Conservation (phyloP, 805 yeast species). For the Ogataea nitratoaversa region DNA sequence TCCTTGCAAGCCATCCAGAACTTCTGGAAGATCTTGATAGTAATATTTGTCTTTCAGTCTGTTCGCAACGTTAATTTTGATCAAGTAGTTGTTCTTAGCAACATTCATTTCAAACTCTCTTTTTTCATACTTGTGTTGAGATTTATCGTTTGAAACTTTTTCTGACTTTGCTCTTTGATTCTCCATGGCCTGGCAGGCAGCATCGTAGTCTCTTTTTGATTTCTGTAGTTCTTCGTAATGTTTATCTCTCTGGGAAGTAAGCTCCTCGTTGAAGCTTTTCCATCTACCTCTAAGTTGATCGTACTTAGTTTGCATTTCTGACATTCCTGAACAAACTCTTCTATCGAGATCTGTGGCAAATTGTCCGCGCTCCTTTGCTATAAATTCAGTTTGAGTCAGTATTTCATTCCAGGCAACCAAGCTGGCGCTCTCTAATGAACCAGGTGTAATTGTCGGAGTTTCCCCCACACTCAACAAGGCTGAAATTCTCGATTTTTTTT, state of each 20-base stretch:
- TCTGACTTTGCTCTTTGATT: conserved; percentile 70
- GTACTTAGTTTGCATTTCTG: conserved; percentile 48
- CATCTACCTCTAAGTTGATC: conserved; percentile 53
- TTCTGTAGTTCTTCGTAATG: conserved; percentile 55
- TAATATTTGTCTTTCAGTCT: conserved; percentile 88
- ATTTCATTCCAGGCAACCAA: conserved; percentile 89
- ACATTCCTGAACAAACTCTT: conserved; percentile 59
- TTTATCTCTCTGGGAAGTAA: conserved; percentile 43
- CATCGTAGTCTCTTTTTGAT: conserved; percentile 75
- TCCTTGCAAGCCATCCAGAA: conserved; percentile 79
- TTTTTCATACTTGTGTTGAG: conserved; percentile 50
- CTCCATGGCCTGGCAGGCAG: conserved; percentile 77
- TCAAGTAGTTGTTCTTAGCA: conserved; percentile 78
- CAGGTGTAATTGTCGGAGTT: conserved; percentile 87
- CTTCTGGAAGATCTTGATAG: conserved; percentile 90
- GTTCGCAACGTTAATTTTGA: conserved; percentile 80
- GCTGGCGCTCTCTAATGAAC: conserved; percentile 84
- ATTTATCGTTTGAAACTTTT: conserved; percentile 46
- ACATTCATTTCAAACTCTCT: conserved; percentile 78
- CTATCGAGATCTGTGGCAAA: conserved; percentile 57
- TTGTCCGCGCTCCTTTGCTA: conserved; percentile 61
- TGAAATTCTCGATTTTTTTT: conserved; percentile 66
- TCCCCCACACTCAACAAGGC: conserved; percentile 83
- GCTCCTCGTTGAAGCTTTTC: conserved; percentile 53
- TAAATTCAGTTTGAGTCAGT: conserved; percentile 74